Evolutionary conservation across 164 flowering plant species (phyloP), one percentile per base, ranked within the genome.

Genomic region (Umbilicus rupestris): DNA sequence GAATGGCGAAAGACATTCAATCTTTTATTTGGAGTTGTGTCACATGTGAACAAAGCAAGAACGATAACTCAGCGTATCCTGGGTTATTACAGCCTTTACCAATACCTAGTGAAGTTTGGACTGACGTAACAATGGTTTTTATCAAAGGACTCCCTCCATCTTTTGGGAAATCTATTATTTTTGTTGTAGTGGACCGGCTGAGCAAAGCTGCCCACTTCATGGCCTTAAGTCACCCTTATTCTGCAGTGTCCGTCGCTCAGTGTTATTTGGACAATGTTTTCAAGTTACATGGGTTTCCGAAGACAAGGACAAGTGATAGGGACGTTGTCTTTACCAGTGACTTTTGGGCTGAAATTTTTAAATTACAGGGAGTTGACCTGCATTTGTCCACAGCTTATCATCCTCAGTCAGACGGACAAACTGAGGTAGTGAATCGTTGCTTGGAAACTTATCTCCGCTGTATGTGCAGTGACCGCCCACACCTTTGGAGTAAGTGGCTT

Each of bases 371-470:
- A 0, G 60, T 52, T 0, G 19, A 28, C 19, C 41, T 58, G 39
- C 35, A 24, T 5, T 2, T 22, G n/a, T 17, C 26, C 5, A n/a
- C 70, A 0, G 24, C 70, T 0, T 68, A 68, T 33, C 70, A 68
- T 30, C 65, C 70, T 0, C 70, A 68, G 5, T 58, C 57, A 1
- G 70, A 68, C 19, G 64, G 65, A 2, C 70, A 58, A 68, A 39
- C 64, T 0, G 52, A 68, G 17, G 65, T 60, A 20, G 63, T 42
- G 0, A 68, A 42, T 16, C 12, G 39, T 1, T 20, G 37, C 0
- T 6, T 68, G 39, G 65, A 68, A 42, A 19, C 19, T 1, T 68
- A 68, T 60, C 29, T 68, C 17, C 49, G 57, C 7, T 68, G 70
- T 42, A 24, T 58, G 9, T 15, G 28, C 0, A 3, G 55, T 0